Evolutionary conservation across 2,329 filamentous ascomycete genomes (phyloP), one percentile per base, ranked within the genome.

Genomic region (Dactylella cylindrospora): DNA sequence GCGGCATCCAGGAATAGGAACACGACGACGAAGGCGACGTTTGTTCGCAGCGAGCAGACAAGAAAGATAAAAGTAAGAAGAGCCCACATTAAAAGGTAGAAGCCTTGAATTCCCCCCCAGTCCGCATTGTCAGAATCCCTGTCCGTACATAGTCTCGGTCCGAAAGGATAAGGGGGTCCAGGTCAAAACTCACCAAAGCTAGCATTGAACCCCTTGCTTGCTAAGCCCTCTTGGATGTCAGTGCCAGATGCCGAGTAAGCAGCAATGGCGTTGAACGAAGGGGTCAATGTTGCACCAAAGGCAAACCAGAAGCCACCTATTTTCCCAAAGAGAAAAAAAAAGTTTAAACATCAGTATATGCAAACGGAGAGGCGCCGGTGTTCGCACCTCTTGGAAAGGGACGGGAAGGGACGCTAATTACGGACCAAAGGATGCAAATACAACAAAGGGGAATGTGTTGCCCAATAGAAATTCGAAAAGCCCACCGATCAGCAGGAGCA

Each of bases 21-120:
- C 72, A 90, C 85, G 51, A 82, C 66, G 66, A 86, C 79, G 72
- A 88, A 87, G 71, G 82, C 77, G 7, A 87, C 53, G 70, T 90
- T 90, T 23, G 84, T 89, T 40, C 86, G 81, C 13, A 88, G 74
- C 0, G 85, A 79, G 73, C 83, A 85, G 70, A 89, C 75, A 43
- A 88, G 73, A 74, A 81, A 88, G 67, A 88, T 70, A 64, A 86
- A 72, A 71, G 79, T 82, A 22, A 88, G 73, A n/a, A 87, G 64
- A 2, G 74, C 81, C 84, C 87, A 86, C 65, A 79, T 79, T 51
- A 88, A 71, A 41, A 82, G 76, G 74, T 84, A 81, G 74, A 85
- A 87, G 20, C 54, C 61, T 45, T 46, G 15, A n/a, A n/a, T n/a
- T n/a, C n/a, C n/a, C n/a, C n/a, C n/a, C n/a, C n/a, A n/a, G n/a